Evolutionary conservation across 176 grass and related monocot genomes (phyloP).

Genomic region (Oryza meyeriana): DNA sequence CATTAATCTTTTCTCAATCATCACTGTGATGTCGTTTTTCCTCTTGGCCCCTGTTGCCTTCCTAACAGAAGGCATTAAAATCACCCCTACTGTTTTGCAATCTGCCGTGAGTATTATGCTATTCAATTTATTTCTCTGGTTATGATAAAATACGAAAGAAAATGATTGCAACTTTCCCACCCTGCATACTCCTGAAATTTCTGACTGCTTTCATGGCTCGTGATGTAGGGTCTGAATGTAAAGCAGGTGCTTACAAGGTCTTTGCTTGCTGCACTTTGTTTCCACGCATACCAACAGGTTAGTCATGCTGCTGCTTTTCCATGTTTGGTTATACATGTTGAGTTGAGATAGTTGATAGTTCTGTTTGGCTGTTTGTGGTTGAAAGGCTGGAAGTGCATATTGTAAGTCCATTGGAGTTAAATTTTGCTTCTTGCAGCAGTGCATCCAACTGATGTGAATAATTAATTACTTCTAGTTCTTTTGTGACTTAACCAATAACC

Average conservation of each 20-base stretch:
- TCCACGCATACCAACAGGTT: constrained; percentile 97
- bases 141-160: neutral
- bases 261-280: constrained; percentile 76
- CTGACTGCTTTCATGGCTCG: constrained; percentile 17
- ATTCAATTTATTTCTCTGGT: neutral
- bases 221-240: constrained; percentile 74
- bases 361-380: neutral
- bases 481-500: no score
- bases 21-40: constrained; percentile 96
- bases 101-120: constrained; percentile 64
- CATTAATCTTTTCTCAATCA: constrained; percentile 94
- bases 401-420: neutral
- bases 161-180: neutral
- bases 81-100: constrained; percentile 72
- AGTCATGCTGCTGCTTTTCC: neutral
- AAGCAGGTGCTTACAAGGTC: constrained; percentile 66
- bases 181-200: neutral
- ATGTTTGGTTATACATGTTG: neutral
- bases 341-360: neutral
- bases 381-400: neutral
- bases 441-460: neutral
- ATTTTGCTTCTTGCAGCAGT: neutral
- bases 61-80: constrained; percentile 78
- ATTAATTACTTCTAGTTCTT: neutral
- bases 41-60: constrained; percentile 73